A percentile compares a stretch with the other conserved stretches of the same genome.
Conservation (phyloP, 345 rosid species). For the Lepidium aucheri region DNA sequence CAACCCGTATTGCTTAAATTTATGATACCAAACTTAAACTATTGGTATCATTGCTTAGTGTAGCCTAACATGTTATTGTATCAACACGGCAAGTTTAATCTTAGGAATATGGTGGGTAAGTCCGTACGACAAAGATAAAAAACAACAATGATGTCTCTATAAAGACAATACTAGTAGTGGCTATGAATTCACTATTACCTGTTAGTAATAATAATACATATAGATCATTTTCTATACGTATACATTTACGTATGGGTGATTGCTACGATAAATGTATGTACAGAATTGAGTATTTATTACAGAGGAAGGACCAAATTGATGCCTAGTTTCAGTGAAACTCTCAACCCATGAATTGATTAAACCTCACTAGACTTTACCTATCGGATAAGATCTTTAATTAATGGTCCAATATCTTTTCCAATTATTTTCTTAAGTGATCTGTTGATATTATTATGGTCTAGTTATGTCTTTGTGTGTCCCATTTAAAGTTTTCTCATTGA, state of each 20-base stretch:
- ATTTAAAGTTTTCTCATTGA: too few species aligned
- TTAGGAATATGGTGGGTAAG: neutral
- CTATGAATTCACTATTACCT: neutral
- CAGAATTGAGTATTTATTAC: neutral
- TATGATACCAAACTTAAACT: too few species aligned
- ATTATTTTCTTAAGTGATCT: neutral
- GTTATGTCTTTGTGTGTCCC: too few species aligned
- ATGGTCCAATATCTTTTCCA: neutral
- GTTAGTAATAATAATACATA: neutral
- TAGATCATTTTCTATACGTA: neutral
- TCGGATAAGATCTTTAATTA: neutral
- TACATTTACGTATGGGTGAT: neutral
- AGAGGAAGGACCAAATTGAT: neutral
- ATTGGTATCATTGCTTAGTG: too few species aligned
- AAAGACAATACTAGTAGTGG: neutral
- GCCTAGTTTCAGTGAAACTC: neutral
- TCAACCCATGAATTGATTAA: neutral
- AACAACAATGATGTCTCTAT: neutral
- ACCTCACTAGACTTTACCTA: neutral
- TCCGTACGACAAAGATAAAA: neutral
- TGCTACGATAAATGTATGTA: neutral
- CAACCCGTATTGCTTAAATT: too few species aligned
- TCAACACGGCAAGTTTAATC: neutral
- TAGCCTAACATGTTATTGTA: neutral
- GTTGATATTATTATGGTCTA: too few species aligned